Base-by-base conservation (phyloP, 2,329 filamentous ascomycete genomes). In the Trichophyton verrucosum region DNA sequence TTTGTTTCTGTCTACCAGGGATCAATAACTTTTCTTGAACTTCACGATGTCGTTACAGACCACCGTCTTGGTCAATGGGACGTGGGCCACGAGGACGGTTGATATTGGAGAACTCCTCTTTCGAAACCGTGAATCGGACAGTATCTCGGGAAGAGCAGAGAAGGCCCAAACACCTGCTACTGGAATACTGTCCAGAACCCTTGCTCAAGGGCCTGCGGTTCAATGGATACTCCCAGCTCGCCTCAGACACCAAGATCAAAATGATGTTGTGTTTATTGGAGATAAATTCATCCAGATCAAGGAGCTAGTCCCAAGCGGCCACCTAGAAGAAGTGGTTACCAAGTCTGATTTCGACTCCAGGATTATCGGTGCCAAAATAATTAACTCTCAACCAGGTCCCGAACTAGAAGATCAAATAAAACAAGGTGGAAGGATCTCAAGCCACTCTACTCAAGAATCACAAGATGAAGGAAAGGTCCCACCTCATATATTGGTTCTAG, bases 261-360 rank as follows among this genome's bases (percentile, higher is more conserved):
- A 94, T 66, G 91, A 97, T 75, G 83, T 96, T 64, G 86, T 91
- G 42, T 90, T 96, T 67, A 81, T 99, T 61, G 89, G 91, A 60
- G 87, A 95, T 65, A 82, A 87, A 64, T 89, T 84, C 66, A 81
- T 99, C 51, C 86, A 92, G 66, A 84, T 97, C 64, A 87, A 86
- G 67, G 87, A 95, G 71, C 81, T 94, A 22, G 67, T 74, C 1
- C 78, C 79, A 3, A 83, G 88, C 69, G 85, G 86, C 1, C 85
- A 87, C 67, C 80, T 96, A 24, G 82, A 86, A 65, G 84, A 90
- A 68, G 78, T 96, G n/a, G 79, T 82, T n/a, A 82, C 82, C 63
- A 95, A 91, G 72, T 80, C 81, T 46, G 85, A 96, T 70, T 92
- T 97, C 70, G 85, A 85, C 60, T 82, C 84, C 36, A 82, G 85